phyloP scores from a whole-genome alignment of 768 basidiomycete genomes.

The Podaxis sp. region DNA sequence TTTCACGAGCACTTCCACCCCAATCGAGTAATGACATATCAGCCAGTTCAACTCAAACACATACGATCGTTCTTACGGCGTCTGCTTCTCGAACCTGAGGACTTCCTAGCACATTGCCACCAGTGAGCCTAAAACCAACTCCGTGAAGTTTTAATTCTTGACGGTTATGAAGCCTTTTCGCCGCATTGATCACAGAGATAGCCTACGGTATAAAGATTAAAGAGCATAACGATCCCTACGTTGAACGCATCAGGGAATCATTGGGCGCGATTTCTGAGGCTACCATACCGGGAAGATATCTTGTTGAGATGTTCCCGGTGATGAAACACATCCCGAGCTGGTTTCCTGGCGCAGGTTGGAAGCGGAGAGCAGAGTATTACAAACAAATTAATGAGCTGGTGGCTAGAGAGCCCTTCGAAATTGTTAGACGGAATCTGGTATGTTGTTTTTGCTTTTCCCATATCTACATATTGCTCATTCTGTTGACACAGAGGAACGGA shows the following conservation, averaged over 20 bases:
- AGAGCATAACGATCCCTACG: slow-evolving; percentile 14
- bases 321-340: neutral
- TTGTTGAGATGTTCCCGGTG: neutral
- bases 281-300: neutral
- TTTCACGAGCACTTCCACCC: slow-evolving; percentile 5
- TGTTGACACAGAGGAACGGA: neutral
- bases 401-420: neutral
- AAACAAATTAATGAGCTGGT: neutral
- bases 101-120: neutral
- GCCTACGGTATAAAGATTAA: slow-evolving; percentile 25
- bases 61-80: slow-evolving; percentile 32
- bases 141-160: neutral
- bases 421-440: neutral
- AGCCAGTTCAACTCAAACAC: slow-evolving; percentile 28
- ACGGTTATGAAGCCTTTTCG: slow-evolving; percentile 26
- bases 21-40: neutral
- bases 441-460: neutral
- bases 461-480: neutral
- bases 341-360: neutral
- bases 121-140: neutral
- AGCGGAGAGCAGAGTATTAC: neutral
- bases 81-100: neutral
- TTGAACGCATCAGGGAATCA: neutral
- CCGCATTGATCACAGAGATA: slow-evolving; percentile 32
- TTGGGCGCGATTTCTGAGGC: slow-evolving; percentile 16